phyloP scores from a whole-genome alignment of 257 asterid species.

The Nicotiana otophora region DNA sequence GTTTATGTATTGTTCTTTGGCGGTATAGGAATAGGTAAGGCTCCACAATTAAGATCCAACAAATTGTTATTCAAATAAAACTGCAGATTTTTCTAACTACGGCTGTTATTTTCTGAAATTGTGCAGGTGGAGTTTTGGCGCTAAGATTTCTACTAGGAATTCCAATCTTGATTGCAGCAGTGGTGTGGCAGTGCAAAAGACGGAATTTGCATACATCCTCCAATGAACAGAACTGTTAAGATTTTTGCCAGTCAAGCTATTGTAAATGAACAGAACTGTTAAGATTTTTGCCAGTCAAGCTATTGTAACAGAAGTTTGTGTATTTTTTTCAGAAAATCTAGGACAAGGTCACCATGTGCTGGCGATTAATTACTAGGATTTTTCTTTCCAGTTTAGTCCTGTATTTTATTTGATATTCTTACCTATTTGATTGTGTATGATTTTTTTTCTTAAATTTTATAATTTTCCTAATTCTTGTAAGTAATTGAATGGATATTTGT shows the following conservation, averaged over 20 bases:
- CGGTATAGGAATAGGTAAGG: background rate
- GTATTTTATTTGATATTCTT: background rate
- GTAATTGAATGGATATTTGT: background rate
- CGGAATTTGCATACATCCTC: conserved; percentile 10
- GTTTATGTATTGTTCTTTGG: background rate
- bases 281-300: background rate
- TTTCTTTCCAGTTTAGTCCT: background rate
- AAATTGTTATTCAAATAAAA: background rate
- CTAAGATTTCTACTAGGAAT: conserved; percentile 31
- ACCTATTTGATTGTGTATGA: background rate
- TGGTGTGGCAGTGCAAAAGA: conserved; percentile 26
- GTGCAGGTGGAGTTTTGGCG: background rate
- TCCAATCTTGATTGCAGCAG: conserved; percentile 23
- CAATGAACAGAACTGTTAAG: background rate
- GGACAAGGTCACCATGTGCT: background rate
- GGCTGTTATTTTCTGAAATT: background rate
- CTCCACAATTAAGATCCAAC: background rate
- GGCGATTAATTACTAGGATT: background rate
- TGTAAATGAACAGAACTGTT: background rate
- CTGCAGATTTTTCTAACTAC: background rate
- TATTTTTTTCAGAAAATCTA: background rate
- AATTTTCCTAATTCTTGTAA: background rate
- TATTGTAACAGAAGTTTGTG: background rate
- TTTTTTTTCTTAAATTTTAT: background rate
- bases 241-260: background rate